Base-by-base conservation (phyloP, 1,284 basidiomycete species). In the Ustilago sp. region DNA sequence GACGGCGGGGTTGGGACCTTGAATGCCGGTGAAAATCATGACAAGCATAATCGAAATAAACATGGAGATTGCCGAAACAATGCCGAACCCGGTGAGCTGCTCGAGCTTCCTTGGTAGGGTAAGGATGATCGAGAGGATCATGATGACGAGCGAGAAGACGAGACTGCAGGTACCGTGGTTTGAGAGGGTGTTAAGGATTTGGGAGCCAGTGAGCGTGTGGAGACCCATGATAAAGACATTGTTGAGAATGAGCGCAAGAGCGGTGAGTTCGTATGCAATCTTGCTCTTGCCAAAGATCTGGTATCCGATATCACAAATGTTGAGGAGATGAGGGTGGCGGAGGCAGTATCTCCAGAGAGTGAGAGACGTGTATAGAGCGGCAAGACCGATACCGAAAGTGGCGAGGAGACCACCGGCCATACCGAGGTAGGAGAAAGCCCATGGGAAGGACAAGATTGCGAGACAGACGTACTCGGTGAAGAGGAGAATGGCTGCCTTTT, bases 261-360 rank as follows among this genome's bases (percentile, higher is more conserved):
- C 80, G 2, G 80, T 79, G 31, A 88, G 80, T 58, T 89, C 88
- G 83, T 89, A 90, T 8, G 88, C 89, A 43, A 87, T 69, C 56
- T 88, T 76, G 3, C 87, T 87, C 45, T 87, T 88, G 35, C 89
- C 88, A 69, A 89, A 89, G 47, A 91, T 87, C 43, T 88, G 87
- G 35, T 88, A 87, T 3, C 90, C 90, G 36, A 91, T 90, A 74
- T 92, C 91, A 81, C 90, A 91, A 34, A 91, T 90, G 77, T 91
- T 89, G n/a, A 88, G 88, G 12, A 80, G 59, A 3, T 78, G 70
- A 0, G 91, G 91, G 68, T 92, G 88, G 67, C 87, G 87, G 78
- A 92, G 87, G 83, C 90, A 91, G 84, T 89, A 92, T 4, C 87
- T 85, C 88, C 89, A 90, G 8, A 90, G 87, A 28, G 59, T 79